Percentiles rank a stretch among this genome's conserved stretches.
phyloP scores from a whole-genome alignment of 2,329 filamentous ascomycete species.

The Thielaviopsis punctulata region DNA sequence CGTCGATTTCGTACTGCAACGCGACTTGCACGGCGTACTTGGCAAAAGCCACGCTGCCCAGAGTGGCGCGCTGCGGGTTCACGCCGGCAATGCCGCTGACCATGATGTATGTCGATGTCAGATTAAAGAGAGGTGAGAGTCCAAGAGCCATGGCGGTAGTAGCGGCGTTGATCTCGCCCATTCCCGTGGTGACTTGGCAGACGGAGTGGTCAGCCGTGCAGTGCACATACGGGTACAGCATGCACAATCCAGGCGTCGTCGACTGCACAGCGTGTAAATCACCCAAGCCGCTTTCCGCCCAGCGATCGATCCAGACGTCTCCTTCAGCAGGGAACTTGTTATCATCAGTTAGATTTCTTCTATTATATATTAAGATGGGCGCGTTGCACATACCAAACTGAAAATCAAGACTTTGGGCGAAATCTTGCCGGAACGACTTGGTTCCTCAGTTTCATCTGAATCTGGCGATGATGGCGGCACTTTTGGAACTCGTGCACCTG shows the following conservation, averaged over 20 bases:
- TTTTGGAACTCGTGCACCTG: neutral
- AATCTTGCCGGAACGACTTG: conserved; percentile 18
- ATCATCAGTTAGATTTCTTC: neutral
- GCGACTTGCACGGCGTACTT: conserved; percentile 57
- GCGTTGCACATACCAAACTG: conserved; percentile 32
- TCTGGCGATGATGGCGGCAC: neutral
- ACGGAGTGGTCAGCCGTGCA: conserved; percentile 43
- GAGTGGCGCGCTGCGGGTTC: conserved; percentile 48
- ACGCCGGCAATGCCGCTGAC: conserved; percentile 58
- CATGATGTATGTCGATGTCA: conserved; percentile 52
- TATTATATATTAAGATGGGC: neutral
- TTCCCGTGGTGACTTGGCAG: conserved; percentile 53
- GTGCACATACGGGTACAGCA: conserved; percentile 45
- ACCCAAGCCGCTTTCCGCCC: conserved; percentile 28
- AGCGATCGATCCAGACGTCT: conserved; percentile 40
- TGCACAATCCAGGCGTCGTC: conserved; percentile 44
- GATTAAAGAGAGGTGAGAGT: conserved; percentile 44
- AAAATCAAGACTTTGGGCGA: conserved; percentile 45
- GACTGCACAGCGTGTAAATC: conserved; percentile 40
- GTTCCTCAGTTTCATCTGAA: neutral
- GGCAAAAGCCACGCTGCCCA: conserved; percentile 49
- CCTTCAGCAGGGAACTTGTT: conserved; percentile 44
- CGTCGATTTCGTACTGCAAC: conserved; percentile 59
- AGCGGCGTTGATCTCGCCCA: conserved; percentile 60
- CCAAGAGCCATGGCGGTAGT: conserved; percentile 44